Base-by-base conservation (phyloP, 768 basidiomycete species). In the Boletus vinaceobasis region DNA sequence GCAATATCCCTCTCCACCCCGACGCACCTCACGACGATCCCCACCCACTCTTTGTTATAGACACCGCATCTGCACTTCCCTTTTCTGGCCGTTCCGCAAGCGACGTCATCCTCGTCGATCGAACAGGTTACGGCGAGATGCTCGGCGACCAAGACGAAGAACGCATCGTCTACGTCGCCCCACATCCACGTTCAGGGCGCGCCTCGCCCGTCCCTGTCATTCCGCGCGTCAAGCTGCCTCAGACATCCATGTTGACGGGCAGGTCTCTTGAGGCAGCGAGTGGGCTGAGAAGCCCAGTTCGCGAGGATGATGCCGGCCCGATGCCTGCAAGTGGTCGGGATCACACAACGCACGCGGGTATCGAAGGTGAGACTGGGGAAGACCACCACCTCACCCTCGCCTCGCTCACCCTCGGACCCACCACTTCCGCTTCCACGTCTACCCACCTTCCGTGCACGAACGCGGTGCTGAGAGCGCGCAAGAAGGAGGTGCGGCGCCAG, bases 91-190 rank as follows among this genome's bases (percentile, higher is more conserved):
- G 50, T 21, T 50, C 60, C 23, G 36, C 56, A 14, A 68, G 59
- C 19, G 66, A 72, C 2, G 45, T 51, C 39, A 65, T 68, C 31
- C 63, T 63, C 21, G 47, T 65, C 38, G 63, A 70, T 52, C 56
- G 63, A 11, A 32, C 54, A 3, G 63, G 60, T 1, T 52, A 57
- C 10, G 62, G 57, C 0, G 52, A 50, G 33, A 56, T 36, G 1
- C 55, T 60, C 26, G 70, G 63, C 1, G 70, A 64, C 26, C 45
- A 50, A 29, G 58, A 66, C 3, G 57, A 66, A 19, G 89, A 91
- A 52, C 65, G 80, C 5, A 90, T 91, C 51, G 88, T 91, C 10
- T 90, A 90, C 62, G 84, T 83, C 26, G 87, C 88, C 0, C 88
- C 89, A 0, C 80, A 87, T 62, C 88, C 88, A 5, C 80, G 86